Base-by-base conservation (phyloP, 73 alveolate species). In the Stentor coeruleus region DNA sequence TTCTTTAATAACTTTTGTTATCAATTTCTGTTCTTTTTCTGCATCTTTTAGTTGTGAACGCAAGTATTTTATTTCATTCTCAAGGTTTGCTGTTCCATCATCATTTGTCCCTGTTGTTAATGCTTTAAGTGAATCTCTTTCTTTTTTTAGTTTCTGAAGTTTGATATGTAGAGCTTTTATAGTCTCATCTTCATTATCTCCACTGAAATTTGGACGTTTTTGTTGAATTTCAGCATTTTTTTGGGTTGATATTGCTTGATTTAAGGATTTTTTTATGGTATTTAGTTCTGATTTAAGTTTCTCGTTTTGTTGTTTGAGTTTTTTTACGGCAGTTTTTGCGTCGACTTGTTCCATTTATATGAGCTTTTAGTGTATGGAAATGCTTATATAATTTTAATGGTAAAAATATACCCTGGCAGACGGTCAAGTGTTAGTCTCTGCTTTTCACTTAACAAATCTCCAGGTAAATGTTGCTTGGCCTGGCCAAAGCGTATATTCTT, bases 141-240 rank as follows among this genome's bases (percentile, higher is more conserved):
- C 79, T 20, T 66, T 66, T 66, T 66, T 66, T 26, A 66, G 79
- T 66, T 66, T 66, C 37, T 66, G n/a, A 1, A 66, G n/a, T 66
- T 66, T 66, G n/a, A 15, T 20, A 31, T 66, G 79, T 26, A 66
- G 41, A 66, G 37, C 79, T 66, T 66, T 20, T 20, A 66, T 20
- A 11, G n/a, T 31, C 37, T 31, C 40, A 33, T 66, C 79, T 66
- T 66, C 79, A 20, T 20, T 14, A 20, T 66, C 79, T 1, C n/a
- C n/a, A 2, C 79, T 66, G 79, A 66, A 66, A 40, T 66, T 66
- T 20, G 79, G 79, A 66, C 79, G 79, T 66, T 66, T 66, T 20
- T 26, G 26, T 66, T 66, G 79, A 33, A 66, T 33, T 2, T 20
- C 37, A 1, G 79, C 79, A 11, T 66, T 20, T 66, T 66, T 66